These are phyloP conservation scores for Senna tora DNA, from an alignment of 306 rosid genomes.

Conservation along the genomic window DNA sequence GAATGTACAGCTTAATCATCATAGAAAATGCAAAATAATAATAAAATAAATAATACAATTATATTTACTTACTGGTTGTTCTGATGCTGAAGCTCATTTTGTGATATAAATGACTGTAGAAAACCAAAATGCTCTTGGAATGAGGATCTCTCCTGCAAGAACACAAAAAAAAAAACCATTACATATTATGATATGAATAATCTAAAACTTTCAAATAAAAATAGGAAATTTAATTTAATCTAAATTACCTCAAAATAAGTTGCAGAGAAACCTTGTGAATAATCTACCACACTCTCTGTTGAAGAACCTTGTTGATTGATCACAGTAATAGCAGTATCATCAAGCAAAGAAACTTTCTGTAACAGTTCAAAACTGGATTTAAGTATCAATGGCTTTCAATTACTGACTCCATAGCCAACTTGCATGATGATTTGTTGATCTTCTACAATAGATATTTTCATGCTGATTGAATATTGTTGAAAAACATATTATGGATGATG, in stretches of 20 bases:
- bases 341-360: slow-evolving; percentile 62
- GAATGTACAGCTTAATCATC: slow-evolving; percentile 29
- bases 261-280: slow-evolving; percentile 86
- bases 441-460: too few relatives aligned
- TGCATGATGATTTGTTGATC: too few relatives aligned
- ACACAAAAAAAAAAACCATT: background rate
- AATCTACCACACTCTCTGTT: slow-evolving; percentile 55
- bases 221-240: background rate
- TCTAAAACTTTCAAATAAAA: slow-evolving; percentile 11
- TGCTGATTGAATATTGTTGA: too few relatives aligned
- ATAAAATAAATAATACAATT: background rate
- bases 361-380: too few relatives aligned
- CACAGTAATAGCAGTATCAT: slow-evolving; percentile 74
- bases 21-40: slow-evolving; percentile 12
- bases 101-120: slow-evolving; percentile 58
- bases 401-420: too few relatives aligned
- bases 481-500: too few relatives aligned
- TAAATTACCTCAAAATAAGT: slow-evolving; percentile 83
- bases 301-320: slow-evolving; percentile 60
- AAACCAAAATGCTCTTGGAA: slow-evolving; percentile 67
- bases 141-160: slow-evolving; percentile 68
- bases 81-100: slow-evolving; percentile 59
- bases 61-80: slow-evolving; percentile 56
- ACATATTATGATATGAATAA: background rate
- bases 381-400: too few relatives aligned